These are phyloP conservation scores for Aspergillus sp. DNA, from an alignment of 2,329 filamentous ascomycete species.

Conservation along the genomic window DNA sequence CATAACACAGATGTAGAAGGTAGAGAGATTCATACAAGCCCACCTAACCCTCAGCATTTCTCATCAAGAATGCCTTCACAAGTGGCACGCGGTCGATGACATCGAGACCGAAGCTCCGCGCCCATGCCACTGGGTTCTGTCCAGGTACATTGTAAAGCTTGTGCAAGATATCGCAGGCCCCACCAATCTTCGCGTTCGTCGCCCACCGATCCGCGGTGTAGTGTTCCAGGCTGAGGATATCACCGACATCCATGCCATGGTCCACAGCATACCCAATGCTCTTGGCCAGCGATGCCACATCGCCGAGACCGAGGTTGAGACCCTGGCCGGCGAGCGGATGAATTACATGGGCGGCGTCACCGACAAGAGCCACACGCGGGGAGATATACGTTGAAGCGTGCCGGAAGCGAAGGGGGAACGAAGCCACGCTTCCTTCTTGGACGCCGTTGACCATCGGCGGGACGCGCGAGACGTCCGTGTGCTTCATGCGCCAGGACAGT, in stretches of 20 bases:
- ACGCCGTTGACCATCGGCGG: conserved; percentile 68
- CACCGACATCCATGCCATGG: conserved; percentile 85
- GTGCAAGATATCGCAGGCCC: conserved; percentile 83
- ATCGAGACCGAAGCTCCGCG: conserved; percentile 72
- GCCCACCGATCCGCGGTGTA: conserved; percentile 81
- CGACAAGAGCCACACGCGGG: conserved; percentile 86
- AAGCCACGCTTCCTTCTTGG: conserved; percentile 76
- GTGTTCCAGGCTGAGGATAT: conserved; percentile 70
- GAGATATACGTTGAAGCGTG: conserved; percentile 93
- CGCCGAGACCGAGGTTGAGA: conserved; percentile 87
- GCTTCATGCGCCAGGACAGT: conserved; percentile 74
- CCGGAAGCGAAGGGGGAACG: conserved; percentile 85
- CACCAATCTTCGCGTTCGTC: conserved; percentile 74
- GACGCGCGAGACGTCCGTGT: conserved; percentile 60
- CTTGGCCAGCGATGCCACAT: conserved; percentile 74
- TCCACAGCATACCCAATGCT: conserved; percentile 73
- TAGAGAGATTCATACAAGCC: not conserved
- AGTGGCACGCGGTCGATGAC: conserved; percentile 72
- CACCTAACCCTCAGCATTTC: conserved; percentile 48
- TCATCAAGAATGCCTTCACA: conserved; percentile 85
- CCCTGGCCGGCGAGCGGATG: conserved; percentile 94
- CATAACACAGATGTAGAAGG: not conserved
- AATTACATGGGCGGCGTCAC: conserved; percentile 91
- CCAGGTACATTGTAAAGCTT: conserved; percentile 78
- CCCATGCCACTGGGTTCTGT: conserved; percentile 73